phyloP scores from a whole-genome alignment of 768 basidiomycete species.

The Boletus rubescentipes region DNA sequence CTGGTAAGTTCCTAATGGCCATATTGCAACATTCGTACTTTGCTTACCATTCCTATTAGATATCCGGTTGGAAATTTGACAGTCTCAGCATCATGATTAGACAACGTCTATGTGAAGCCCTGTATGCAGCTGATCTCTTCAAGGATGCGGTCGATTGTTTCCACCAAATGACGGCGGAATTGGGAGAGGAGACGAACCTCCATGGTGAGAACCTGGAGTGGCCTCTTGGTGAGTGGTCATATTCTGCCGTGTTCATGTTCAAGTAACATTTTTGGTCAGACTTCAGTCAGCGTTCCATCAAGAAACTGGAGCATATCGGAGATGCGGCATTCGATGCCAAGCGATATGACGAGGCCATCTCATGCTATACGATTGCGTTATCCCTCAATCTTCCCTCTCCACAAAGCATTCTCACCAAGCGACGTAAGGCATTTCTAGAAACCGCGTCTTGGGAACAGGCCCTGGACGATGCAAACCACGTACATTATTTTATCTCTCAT shows the following conservation, averaged over 20 bases:
- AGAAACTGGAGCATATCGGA: not conserved
- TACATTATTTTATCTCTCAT: not conserved
- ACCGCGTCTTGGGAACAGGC: not conserved
- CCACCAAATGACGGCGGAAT: not conserved
- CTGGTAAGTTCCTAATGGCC: no score
- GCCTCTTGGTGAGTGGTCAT: not conserved
- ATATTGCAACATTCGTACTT: no score
- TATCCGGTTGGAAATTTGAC: no score
- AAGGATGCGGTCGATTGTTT: conserved; percentile 1
- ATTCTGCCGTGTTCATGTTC: no score
- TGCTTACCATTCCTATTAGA: no score
- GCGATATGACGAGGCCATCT: not conserved
- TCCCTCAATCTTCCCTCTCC: not conserved
- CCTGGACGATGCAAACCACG: not conserved
- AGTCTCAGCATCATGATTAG: no score
- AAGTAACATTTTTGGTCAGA: not conserved
- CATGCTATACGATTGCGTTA: not conserved
- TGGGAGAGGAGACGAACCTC: not conserved
- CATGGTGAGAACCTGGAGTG: not conserved
- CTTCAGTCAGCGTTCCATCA: not conserved
- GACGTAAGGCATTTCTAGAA: not conserved
- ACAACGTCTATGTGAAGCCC: not conserved
- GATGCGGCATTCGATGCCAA: not conserved
- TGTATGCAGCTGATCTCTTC: not conserved
- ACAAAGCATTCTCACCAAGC: not conserved